phyloP scores from a whole-genome alignment of 306 rosid genomes.

The Ziziphus jujuba region DNA sequence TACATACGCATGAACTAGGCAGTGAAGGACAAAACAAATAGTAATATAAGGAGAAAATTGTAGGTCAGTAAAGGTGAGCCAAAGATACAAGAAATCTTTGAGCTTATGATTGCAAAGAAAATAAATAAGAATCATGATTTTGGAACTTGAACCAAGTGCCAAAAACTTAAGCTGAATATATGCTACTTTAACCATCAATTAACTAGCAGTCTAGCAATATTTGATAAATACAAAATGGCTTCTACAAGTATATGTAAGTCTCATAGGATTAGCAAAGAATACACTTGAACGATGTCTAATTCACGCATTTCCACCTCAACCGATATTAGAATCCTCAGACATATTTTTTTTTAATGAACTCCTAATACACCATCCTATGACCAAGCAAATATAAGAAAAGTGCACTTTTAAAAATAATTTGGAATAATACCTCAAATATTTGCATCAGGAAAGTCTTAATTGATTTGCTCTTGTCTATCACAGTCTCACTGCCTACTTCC shows the following conservation, averaged over 20 bases:
- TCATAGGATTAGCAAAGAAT: background rate
- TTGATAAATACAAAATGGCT: background rate
- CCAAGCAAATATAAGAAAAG: background rate
- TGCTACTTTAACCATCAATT: no score
- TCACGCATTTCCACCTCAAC: background rate
- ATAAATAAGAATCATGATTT: no score
- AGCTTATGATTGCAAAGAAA: background rate
- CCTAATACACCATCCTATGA: background rate
- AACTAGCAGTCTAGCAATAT: no score
- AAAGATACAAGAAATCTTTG: background rate
- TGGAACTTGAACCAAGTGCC: no score
- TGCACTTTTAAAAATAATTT: slow-evolving; percentile 3
- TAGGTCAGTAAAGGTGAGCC: background rate
- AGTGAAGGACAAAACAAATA: background rate
- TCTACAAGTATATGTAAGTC: background rate
- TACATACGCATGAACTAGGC: background rate
- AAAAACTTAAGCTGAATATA: no score
- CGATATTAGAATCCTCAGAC: slow-evolving; percentile 9
- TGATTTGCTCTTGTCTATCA: slow-evolving; percentile 98
- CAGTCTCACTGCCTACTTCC: slow-evolving; percentile 99
- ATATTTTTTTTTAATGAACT: slow-evolving; percentile 3
- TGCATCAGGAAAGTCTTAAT: slow-evolving; percentile 97
- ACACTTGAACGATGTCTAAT: background rate
- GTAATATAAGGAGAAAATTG: background rate
- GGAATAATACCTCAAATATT: slow-evolving; percentile 79